Base-by-base conservation (phyloP, 2,329 filamentous ascomycete species). In the Juglanconis sp. region DNA sequence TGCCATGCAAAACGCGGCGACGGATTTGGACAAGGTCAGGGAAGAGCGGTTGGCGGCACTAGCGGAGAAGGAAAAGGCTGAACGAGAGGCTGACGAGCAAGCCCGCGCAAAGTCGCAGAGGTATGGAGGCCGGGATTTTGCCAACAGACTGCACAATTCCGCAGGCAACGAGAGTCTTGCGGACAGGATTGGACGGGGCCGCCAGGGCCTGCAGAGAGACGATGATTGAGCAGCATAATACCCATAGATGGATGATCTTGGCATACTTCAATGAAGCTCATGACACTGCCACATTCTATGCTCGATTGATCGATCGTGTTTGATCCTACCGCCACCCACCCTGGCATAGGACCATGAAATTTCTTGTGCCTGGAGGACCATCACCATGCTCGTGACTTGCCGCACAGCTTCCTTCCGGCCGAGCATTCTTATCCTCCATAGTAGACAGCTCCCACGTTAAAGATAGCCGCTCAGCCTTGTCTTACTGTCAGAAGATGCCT, bases 1-100 rank as follows among this genome's bases (percentile, higher is more conserved):
- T 15, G 87, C 86, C 8, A 92, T 92, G 89, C 88, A 90, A 71
- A 81, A 82, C 17, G 87, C 86, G 34, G 89, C 89, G 4, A 81
- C 80, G 1, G 84, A 88, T 10, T 77, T 96, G 52, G 90, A 94
- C 67, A 70, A 78, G n/a, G 87, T 89, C 66, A 86, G 92, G 36
- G 84, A 84, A 65, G 81, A 83, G 61, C 84, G 91, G 31, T 77
- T 96, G 9, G 83, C 85, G 0, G 85, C 85, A 1, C 76, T 93
- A 17, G 86, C 85, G 31, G 83, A 85, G 64, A 80, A 80, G 62
- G 91, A 96, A 66, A 81, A 83, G 53, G 77, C 77, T 17, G 83
- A 86, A 49, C 80, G 81, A 11, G 86, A 90, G 62, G 83, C 84
- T 1, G 91, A 96, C 57, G 85, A 92, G 35, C 77, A 72, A 63